Evolutionary conservation across 2,329 filamentous ascomycete genomes (phyloP).

Genomic region (Colletotrichum spaethianum): DNA sequence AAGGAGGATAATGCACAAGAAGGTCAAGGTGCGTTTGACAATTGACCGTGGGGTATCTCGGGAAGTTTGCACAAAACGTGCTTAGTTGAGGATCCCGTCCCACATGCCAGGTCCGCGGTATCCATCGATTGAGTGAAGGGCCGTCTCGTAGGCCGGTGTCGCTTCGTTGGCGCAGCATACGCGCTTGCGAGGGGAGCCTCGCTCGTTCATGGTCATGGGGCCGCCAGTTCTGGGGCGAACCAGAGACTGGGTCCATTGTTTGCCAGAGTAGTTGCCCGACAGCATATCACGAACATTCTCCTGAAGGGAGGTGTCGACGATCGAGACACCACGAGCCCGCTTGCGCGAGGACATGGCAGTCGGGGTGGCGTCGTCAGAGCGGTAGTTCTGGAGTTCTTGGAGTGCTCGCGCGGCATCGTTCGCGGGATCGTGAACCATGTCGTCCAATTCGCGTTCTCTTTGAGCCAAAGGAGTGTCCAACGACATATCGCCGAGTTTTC

Average conservation of each 20-base stretch:
- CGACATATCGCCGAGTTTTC: slow-evolving; percentile 65
- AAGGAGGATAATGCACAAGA: slow-evolving; percentile 40
- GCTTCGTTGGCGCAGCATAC: slow-evolving; percentile 77
- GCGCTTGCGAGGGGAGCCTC: slow-evolving; percentile 68
- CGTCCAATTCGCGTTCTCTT: slow-evolving; percentile 63
- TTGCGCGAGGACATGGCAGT: slow-evolving; percentile 61
- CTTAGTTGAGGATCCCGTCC: slow-evolving; percentile 72
- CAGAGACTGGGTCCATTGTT: slow-evolving; percentile 55
- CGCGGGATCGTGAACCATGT: slow-evolving; percentile 57
- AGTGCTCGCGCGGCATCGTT: slow-evolving; percentile 71
- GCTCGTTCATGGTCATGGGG: slow-evolving; percentile 45
- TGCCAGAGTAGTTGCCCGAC: slow-evolving; percentile 51
- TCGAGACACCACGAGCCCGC: slow-evolving; percentile 71
- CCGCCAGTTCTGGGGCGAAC: slow-evolving; percentile 56
- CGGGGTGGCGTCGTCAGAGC: slow-evolving; percentile 55
- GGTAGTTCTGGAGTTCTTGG: slow-evolving; percentile 72
- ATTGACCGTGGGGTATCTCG: slow-evolving; percentile 31
- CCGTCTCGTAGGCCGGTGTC: slow-evolving; percentile 61
- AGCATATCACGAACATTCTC: slow-evolving; percentile 78
- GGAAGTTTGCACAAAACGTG: slow-evolving; percentile 33
- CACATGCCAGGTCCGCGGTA: slow-evolving; percentile 75
- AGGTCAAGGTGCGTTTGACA: slow-evolving; percentile 28
- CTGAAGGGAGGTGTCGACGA: slow-evolving; percentile 70
- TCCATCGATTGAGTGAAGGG: slow-evolving; percentile 65
- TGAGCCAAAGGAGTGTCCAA: slow-evolving; percentile 63